Evolutionary conservation across 192 early-diverging fungal species (phyloP).

Genomic region (Pilaira anomala): DNA sequence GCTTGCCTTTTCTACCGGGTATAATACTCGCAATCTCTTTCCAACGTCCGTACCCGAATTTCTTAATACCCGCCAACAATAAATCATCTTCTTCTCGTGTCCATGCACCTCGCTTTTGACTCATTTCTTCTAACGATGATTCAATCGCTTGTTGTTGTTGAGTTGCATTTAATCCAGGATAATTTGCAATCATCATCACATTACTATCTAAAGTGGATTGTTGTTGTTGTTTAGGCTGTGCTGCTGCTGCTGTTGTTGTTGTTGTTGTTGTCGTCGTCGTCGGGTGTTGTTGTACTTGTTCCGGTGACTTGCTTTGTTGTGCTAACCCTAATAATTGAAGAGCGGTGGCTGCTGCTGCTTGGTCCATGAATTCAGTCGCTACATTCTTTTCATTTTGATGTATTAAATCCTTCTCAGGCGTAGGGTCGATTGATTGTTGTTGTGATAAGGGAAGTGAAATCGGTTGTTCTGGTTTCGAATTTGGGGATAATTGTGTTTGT

Average conservation of each 20-base stretch:
- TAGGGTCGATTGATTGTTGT: not conserved
- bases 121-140: not conserved
- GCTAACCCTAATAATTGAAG: slow-evolving; percentile 28
- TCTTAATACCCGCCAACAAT: slow-evolving; percentile 28
- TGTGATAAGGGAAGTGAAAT: not conserved
- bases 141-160: slow-evolving; percentile 4
- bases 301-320: not conserved
- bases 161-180: slow-evolving; percentile 15
- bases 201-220: not conserved
- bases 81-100: slow-evolving; percentile 38
- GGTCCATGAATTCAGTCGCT: slow-evolving; percentile 23
- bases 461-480: not conserved
- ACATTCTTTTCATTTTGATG: not conserved
- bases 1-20: slow-evolving; percentile 34
- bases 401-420: not conserved
- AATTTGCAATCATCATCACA: slow-evolving; percentile 26
- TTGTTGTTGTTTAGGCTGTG: not conserved
- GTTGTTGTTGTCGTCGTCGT: not conserved
- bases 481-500: not conserved
- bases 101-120: slow-evolving; percentile 26
- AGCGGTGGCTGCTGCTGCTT: slow-evolving; percentile 28
- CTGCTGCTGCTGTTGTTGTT: too few species aligned
- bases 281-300: not conserved
- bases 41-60: slow-evolving; percentile 34
- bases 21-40: slow-evolving; percentile 37